These are phyloP conservation scores for Aspergillus fumigatus DNA, from an alignment of 2,329 filamentous ascomycete genomes.

Conservation along the genomic window DNA sequence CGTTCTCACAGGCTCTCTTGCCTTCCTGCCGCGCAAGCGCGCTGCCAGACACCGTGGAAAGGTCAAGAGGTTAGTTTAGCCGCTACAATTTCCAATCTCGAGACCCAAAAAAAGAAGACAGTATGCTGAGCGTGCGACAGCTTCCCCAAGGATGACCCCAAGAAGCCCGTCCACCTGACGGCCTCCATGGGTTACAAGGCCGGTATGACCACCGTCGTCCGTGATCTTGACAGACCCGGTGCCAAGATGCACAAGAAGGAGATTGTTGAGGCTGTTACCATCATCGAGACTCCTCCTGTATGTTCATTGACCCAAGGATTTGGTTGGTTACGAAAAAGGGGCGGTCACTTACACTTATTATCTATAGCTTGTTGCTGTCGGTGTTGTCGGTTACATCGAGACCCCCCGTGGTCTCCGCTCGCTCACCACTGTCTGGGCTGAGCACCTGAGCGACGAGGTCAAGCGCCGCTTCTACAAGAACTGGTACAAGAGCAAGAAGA, in stretches of 20 bases:
- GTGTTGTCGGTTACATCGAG: conserved; percentile 99
- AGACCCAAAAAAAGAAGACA: conserved; percentile 13
- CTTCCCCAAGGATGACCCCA: conserved; percentile 99
- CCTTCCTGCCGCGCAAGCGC: conserved; percentile 85
- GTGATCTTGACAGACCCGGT: conserved; percentile 97
- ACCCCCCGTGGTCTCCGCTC: conserved; percentile 98
- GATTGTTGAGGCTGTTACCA: conserved; percentile 80
- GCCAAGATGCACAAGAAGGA: conserved; percentile 99
- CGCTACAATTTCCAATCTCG: neutral
- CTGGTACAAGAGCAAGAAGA: conserved; percentile 99
- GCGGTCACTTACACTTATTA: conserved; percentile 21
- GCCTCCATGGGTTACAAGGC: conserved; percentile 99
- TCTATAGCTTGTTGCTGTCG: conserved; percentile 94
- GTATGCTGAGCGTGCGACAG: conserved; percentile 48
- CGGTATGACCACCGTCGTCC: conserved; percentile 99
- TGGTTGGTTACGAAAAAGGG: conserved; percentile 15
- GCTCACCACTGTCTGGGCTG: conserved; percentile 98
- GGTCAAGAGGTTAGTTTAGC: conserved; percentile 81
- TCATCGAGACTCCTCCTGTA: conserved; percentile 95
- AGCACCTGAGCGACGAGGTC: conserved; percentile 97
- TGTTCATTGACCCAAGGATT: conserved; percentile 38
- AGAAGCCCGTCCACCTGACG: conserved; percentile 99
- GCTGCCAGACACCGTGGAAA: conserved; percentile 91
- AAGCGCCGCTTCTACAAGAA: conserved; percentile 99
- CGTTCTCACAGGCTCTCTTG: conserved; percentile 59